Base-by-base conservation (phyloP, 2,329 filamentous ascomycete species). In the Claviceps sp. region DNA sequence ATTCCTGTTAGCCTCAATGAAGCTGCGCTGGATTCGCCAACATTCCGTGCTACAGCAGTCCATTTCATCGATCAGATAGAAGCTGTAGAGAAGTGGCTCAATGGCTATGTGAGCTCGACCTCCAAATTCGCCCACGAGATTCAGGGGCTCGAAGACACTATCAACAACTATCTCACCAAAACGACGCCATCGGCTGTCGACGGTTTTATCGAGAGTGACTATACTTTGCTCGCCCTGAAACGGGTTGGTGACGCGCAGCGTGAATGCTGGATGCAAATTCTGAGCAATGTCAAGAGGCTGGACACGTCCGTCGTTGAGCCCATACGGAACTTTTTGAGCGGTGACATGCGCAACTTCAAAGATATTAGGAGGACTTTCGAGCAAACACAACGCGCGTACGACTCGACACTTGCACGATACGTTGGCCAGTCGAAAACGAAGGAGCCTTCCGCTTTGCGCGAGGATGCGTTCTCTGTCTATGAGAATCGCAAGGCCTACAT, bases 11-110 rank as follows among this genome's bases (percentile, higher is more conserved):
- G 84, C 55, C 78, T 97, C 60, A 93, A 91, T 71, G 93, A 98
- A 77, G 93, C 93, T 49, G 87, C 89, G 19, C 85, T 97, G 71
- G 93, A 98, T 70, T 96, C 90, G 41, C 93, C 93, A 26, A 94
- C 90, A 39, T 97, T 97, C 68, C 88, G 93, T 58, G 88, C 90
- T 47, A 87, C 87, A 22, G 81, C 88, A 43, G 72, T 85, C 47
- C 89, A 96, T 70, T 95, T 95, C 64, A 78, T 82, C 56, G 93
- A 97, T 58, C 91, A 98, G 71, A 81, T 95, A 61, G 93, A 97
- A 58, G 78, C 82, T 52, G 79, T 97, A 54, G 93, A 97, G 69
- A 82, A 81, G 76, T 98, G 93, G 93, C 85, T 98, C 34, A 89
- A 78, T 43, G 71, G 70, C 50, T 80, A 80, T 57, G 70, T 73